Evolutionary conservation across 2,329 filamentous ascomycete species (phyloP), one percentile per base, ranked within the genome.

Genomic region (Pyrenophora seminiperda): DNA sequence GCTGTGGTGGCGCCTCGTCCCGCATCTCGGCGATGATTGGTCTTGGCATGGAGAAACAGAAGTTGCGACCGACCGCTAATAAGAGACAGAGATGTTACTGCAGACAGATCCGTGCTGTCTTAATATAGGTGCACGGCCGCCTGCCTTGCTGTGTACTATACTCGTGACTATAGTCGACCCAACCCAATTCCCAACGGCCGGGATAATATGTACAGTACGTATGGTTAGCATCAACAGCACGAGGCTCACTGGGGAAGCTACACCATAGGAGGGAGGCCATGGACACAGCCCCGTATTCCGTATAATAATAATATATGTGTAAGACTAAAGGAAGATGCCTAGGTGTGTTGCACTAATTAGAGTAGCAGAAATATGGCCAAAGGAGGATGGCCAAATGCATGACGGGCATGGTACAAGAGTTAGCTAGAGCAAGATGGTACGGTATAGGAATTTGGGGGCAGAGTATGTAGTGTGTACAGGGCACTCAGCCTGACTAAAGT

Each of bases 361-460:
- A 29, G 17, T 20, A 29, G 41, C 40, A 38, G 33, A 49, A 50
- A 38, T 37, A 37, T 30, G 22, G 22, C 18, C 29, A 36, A 22
- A 27, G 24, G 19, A 40, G 39, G 36, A 44, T 37, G 39, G 40
- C 39, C 19, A 37, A 27, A 38, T 30, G 41, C 40, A 42, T 42
- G 42, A 31, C 42, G 50, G 53, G 52, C 53, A 55, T 56, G 39
- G 31, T 50, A 54, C 53, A 45, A 31, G 15, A 30, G 24, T 27
- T 27, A 27, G 24, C 3, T 24, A 20, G 34, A 14, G 40, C 18
- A 15, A 27, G 32, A 10, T 36, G 33, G 41, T 36, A 22, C 24
- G 34, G 15, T 20, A 27, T n/a, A n/a, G n/a, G n/a, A n/a, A n/a
- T n/a, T n/a, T n/a, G n/a, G n/a, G n/a, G 24, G 4, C 24, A 27